A percentile compares a stretch with the other conserved stretches of the same genome.
These are phyloP conservation scores for Tolypocladium cylindrosporum DNA, from an alignment of 2,329 filamentous ascomycete species.

Conservation along the genomic window DNA sequence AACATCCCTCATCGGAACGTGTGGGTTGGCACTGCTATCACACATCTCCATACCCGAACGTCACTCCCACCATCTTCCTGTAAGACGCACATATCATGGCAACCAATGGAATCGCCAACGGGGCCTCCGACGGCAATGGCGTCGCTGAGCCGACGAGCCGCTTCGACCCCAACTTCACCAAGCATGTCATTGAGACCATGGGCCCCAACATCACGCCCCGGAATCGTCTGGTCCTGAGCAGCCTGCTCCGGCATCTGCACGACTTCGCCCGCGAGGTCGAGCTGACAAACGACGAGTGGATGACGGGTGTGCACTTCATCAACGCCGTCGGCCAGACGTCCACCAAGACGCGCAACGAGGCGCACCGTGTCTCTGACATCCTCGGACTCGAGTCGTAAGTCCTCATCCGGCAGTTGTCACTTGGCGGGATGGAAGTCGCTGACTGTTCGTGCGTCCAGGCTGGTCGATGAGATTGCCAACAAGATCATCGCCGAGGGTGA, in stretches of 20 bases:
- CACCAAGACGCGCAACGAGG: conserved; percentile 61
- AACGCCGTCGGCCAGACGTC: conserved; percentile 65
- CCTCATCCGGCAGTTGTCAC: not conserved
- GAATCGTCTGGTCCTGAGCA: conserved; percentile 51
- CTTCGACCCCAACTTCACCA: conserved; percentile 72
- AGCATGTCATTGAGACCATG: conserved; percentile 63
- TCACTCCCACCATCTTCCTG: not conserved
- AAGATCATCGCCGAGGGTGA: conserved; percentile 51
- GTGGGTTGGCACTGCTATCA: too few relatives aligned
- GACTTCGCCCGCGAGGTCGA: conserved; percentile 71
- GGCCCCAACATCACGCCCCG: conserved; percentile 58
- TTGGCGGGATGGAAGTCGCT: not conserved
- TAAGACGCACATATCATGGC: not conserved
- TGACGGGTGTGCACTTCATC: conserved; percentile 63
- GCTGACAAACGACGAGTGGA: conserved; percentile 68
- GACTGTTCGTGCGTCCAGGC: conserved; percentile 23
- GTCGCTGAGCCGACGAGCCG: conserved; percentile 9
- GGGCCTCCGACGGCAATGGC: not conserved
- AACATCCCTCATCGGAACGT: too few relatives aligned
- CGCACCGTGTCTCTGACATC: conserved; percentile 62
- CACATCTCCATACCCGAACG: not conserved
- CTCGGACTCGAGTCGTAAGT: conserved; percentile 63
- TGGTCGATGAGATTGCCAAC: conserved; percentile 53
- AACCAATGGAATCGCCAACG: not conserved
- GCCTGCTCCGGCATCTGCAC: conserved; percentile 63